These are phyloP conservation scores for Veloporphyrellus conicus DNA, from an alignment of 1,284 basidiomycete genomes.

Conservation along the genomic window DNA sequence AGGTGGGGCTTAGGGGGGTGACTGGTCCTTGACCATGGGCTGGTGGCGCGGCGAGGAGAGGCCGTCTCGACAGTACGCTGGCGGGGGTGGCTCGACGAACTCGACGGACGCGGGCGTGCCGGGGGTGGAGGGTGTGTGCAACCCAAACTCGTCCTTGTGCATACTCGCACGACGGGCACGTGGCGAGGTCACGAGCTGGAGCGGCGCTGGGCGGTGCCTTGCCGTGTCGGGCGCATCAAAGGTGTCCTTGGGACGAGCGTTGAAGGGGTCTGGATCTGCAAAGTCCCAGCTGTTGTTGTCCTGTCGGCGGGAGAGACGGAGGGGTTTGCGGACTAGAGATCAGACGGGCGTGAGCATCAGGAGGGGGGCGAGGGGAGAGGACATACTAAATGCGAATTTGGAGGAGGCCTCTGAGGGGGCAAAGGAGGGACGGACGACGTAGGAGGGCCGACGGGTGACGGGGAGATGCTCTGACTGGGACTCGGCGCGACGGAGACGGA, in stretches of 20 bases:
- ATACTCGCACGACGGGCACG: slow-evolving; percentile 16
- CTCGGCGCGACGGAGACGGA: slow-evolving; percentile 23
- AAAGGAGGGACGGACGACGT: slow-evolving; percentile 23
- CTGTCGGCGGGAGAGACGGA: slow-evolving; percentile 22
- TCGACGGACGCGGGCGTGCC: slow-evolving; percentile 6
- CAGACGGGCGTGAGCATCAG: not conserved
- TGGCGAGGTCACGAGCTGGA: slow-evolving; percentile 1
- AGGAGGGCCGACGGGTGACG: slow-evolving; percentile 13
- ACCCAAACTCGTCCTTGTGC: slow-evolving; percentile 22
- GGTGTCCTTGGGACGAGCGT: not conserved
- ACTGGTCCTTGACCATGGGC: not conserved
- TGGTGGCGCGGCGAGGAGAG: slow-evolving; percentile 1
- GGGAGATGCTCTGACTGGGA: not conserved
- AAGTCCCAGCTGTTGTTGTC: slow-evolving; percentile 30
- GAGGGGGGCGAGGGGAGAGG: not conserved
- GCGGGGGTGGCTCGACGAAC: slow-evolving; percentile 26
- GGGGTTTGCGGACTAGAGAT: slow-evolving; percentile 23
- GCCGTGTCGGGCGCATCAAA: not conserved
- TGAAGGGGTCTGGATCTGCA: slow-evolving; percentile 29
- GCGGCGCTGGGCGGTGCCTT: slow-evolving; percentile 20
- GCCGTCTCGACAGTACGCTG: slow-evolving; percentile 24
- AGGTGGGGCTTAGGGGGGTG: not conserved
- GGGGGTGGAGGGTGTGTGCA: slow-evolving; percentile 18
- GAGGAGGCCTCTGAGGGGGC: slow-evolving; percentile 28
- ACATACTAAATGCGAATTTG: slow-evolving; percentile 29